Conservation (phyloP, 108 stramenopile genomes). For the Pseudonitzschia multistriata region DNA sequence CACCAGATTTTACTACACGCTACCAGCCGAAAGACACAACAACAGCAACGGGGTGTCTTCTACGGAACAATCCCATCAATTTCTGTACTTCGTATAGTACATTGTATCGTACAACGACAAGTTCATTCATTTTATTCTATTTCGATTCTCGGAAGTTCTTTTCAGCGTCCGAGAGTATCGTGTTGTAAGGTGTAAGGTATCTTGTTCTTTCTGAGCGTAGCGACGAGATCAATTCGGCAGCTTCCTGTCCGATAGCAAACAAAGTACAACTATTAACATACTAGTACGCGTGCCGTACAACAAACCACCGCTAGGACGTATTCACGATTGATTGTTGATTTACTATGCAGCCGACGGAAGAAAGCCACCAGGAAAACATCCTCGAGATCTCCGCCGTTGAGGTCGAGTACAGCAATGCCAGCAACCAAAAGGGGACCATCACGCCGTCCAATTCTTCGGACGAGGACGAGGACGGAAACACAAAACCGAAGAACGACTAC, state of each 20-base stretch:
- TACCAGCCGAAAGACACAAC: too few species aligned
- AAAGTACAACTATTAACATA: too few species aligned
- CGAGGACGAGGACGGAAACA: neutral
- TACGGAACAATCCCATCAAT: constrained; percentile 1
- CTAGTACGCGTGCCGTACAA: neutral
- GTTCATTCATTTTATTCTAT: too few species aligned
- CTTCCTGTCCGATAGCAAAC: too few species aligned
- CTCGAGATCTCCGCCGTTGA: neutral
- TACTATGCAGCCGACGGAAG: neutral
- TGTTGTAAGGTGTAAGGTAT: too few species aligned
- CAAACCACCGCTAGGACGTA: neutral
- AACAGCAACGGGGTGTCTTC: neutral
- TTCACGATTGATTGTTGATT: neutral
- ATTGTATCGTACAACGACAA: too few species aligned
- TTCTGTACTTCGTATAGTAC: too few species aligned
- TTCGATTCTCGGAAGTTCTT: too few species aligned
- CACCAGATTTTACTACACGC: too few species aligned
- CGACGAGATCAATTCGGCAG: too few species aligned
- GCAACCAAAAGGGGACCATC: neutral
- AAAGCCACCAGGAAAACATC: neutral
- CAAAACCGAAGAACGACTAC: neutral
- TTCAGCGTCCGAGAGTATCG: too few species aligned
- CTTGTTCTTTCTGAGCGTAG: too few species aligned
- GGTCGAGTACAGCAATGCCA: neutral
- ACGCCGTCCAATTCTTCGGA: neutral